Percentiles rank a stretch among this genome's conserved stretches.
Evolutionary conservation across 2,329 filamentous ascomycete species (phyloP).

Genomic region (Aspergillus pseudotamarii): DNA sequence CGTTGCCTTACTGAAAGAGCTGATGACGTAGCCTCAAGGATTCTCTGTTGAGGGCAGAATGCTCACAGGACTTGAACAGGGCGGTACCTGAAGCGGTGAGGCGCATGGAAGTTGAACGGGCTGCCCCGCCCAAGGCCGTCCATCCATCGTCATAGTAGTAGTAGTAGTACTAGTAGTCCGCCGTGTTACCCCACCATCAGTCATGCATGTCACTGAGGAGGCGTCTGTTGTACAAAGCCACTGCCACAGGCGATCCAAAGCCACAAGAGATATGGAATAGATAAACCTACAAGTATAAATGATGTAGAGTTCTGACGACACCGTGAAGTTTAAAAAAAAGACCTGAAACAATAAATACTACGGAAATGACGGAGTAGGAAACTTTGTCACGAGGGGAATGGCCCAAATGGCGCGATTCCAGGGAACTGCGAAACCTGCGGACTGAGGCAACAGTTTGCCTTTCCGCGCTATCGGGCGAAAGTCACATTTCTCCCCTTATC

Average conservation of each 20-base stretch:
- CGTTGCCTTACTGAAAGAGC: neutral
- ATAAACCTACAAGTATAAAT: neutral
- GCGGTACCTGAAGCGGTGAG: neutral
- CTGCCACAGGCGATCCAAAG: neutral
- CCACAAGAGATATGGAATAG: neutral
- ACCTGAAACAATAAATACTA: neutral
- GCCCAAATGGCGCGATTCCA: constrained; percentile 6
- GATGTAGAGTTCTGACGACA: neutral
- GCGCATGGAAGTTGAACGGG: neutral
- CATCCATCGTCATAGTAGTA: neutral
- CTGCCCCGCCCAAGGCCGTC: constrained; percentile 2
- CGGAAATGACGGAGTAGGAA: constrained; percentile 4
- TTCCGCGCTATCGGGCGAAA: constrained; percentile 4
- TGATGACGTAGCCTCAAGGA: neutral
- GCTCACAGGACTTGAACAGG: neutral
- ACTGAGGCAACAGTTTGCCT: neutral
- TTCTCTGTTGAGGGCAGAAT: neutral
- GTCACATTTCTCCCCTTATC: constrained; percentile 11
- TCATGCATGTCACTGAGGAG: constrained; percentile 2
- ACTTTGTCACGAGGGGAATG: constrained; percentile 5
- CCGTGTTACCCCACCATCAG: constrained; percentile 5
- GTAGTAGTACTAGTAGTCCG: neutral
- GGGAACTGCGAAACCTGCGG: neutral
- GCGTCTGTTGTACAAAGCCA: neutral
- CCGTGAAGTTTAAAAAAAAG: neutral